phyloP scores from a whole-genome alignment of 2,329 filamentous ascomycete genomes.

The Aspergillus ustus region DNA sequence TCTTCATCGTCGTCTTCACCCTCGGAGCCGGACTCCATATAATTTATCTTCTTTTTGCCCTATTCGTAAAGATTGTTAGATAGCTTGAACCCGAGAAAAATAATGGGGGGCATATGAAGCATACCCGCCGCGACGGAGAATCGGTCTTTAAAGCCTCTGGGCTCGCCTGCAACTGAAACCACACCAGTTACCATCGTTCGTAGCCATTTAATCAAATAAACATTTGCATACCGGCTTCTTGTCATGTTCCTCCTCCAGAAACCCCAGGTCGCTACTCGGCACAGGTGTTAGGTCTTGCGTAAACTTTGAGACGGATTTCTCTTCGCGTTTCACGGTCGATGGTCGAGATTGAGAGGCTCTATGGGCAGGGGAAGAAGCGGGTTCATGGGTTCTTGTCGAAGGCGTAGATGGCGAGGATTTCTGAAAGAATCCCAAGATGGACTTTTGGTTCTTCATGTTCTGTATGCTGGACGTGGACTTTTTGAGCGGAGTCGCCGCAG shows the following conservation, averaged over 20 bases:
- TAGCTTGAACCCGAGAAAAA: slow-evolving; percentile 4
- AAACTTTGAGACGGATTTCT: slow-evolving; percentile 51
- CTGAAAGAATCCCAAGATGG: slow-evolving; percentile 80
- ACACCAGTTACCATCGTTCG: slow-evolving; percentile 23
- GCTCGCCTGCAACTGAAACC: slow-evolving; percentile 45
- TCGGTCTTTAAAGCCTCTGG: slow-evolving; percentile 49
- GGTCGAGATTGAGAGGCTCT: slow-evolving; percentile 36
- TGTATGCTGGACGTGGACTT: slow-evolving; percentile 47
- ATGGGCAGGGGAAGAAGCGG: slow-evolving; percentile 43
- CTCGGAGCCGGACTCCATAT: slow-evolving; percentile 83
- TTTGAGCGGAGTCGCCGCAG: slow-evolving; percentile 46
- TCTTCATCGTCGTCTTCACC: slow-evolving; percentile 71
- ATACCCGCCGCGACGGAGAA: slow-evolving; percentile 81
- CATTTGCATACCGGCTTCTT: slow-evolving; percentile 39
- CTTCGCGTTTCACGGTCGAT: slow-evolving; percentile 37
- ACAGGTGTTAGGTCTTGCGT: slow-evolving; percentile 68
- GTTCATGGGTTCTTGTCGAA: slow-evolving; percentile 36
- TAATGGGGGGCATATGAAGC: slow-evolving; percentile 20
- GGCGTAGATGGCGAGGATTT: slow-evolving; percentile 57
- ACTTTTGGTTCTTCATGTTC: slow-evolving; percentile 66
- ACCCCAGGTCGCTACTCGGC: slow-evolving; percentile 77
- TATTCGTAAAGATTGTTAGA: slow-evolving; percentile 30
- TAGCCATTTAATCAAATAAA: slow-evolving; percentile 49
- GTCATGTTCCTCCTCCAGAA: slow-evolving; percentile 69
- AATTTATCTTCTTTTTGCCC: slow-evolving; percentile 68